Evolutionary conservation across 2,329 filamentous ascomycete genomes (phyloP), one percentile per base, ranked within the genome.

Genomic region (Magnaporthiopsis poae): DNA sequence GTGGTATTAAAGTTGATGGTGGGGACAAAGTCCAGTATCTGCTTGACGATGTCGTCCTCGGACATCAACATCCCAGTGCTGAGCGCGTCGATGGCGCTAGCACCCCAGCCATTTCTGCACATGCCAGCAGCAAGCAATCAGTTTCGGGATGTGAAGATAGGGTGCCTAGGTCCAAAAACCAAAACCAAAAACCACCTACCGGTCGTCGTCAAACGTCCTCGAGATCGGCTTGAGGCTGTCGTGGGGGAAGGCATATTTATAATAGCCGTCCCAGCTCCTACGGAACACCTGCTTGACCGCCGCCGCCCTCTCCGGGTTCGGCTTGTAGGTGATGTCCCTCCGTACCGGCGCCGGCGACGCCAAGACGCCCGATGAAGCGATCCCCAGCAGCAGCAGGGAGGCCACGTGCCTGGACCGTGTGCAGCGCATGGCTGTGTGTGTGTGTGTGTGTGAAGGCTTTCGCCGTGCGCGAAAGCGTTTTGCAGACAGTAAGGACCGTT

Each of bases 11-110:
- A 96, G 75, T 96, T 81, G 72, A 96, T 88, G 0, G 77, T 84
- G 0, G 86, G 83, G 62, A 96, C 84, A 73, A 88, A 88, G 7
- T 88, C 80, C 27, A 96, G 76, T 69, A 96, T 92, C 65, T 87
- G 80, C 60, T 87, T 79, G 18, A 95, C 87, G 31, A 90, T 86
- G 21, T 87, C 80, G 35, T 80, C 78, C 61, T 91, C 83, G 59
- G 84, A 82, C 90, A 96, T 94, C 31, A 96, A 77, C 63, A 93
- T 80, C 9, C 91, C 91, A 0, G 92, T 96, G 68, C 86, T 89
- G 62, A 96, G 80, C 1, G 90, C 90, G 75, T 96, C 92, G 18
- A 95, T 84, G 0, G 91, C 90, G 60, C 88, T 92, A 36, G 91
- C 90, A 31, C 91, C 92, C 92, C 92, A 96, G 66, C 86, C 88